A percentile compares a stretch with the other conserved stretches of the same genome.
Conservation (phyloP, 495 filamentous ascomycete genomes). For the Aspergillus leporis region DNA sequence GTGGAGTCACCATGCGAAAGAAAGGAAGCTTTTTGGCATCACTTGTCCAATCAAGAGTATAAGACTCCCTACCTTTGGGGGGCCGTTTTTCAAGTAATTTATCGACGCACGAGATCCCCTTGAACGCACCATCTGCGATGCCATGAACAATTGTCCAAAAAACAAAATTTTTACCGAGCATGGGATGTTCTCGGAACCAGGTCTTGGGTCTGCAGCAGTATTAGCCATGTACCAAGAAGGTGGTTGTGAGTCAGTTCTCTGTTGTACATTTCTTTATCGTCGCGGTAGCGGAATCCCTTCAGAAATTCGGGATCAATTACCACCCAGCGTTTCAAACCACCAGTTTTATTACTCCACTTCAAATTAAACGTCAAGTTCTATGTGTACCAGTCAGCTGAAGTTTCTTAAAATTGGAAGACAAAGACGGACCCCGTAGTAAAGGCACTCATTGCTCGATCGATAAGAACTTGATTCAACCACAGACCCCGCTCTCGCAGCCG, state of each 20-base stretch:
- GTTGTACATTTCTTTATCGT: constrained; percentile 13
- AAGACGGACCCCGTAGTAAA: constrained; percentile 23
- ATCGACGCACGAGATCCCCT: constrained; percentile 15
- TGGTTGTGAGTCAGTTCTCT: neutral
- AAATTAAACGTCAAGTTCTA: constrained; percentile 23
- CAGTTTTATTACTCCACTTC: constrained; percentile 7
- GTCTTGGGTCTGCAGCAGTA: constrained; percentile 14
- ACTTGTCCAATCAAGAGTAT: constrained; percentile 17
- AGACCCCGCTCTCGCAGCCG: constrained; percentile 16
- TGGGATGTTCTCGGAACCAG: constrained; percentile 21
- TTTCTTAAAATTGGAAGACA: neutral
- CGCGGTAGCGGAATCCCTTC: constrained; percentile 19
- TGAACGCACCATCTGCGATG: constrained; percentile 26
- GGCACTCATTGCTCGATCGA: constrained; percentile 17
- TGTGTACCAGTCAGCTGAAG: constrained; percentile 1
- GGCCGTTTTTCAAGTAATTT: constrained; percentile 20
- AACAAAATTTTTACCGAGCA: constrained; percentile 24
- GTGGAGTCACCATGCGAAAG: constrained; percentile 15
- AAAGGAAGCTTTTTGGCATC: constrained; percentile 13
- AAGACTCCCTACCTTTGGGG: constrained; percentile 24
- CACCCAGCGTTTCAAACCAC: constrained; percentile 19
- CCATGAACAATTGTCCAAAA: constrained; percentile 23
- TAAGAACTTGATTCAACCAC: constrained; percentile 25
- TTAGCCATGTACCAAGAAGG: constrained; percentile 3
- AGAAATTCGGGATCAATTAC: constrained; percentile 23